Evolutionary conservation across 106 monocot genomes (phyloP), one percentile per base, ranked within the genome.

Genomic region (Phalaenopsis aphrodite): DNA sequence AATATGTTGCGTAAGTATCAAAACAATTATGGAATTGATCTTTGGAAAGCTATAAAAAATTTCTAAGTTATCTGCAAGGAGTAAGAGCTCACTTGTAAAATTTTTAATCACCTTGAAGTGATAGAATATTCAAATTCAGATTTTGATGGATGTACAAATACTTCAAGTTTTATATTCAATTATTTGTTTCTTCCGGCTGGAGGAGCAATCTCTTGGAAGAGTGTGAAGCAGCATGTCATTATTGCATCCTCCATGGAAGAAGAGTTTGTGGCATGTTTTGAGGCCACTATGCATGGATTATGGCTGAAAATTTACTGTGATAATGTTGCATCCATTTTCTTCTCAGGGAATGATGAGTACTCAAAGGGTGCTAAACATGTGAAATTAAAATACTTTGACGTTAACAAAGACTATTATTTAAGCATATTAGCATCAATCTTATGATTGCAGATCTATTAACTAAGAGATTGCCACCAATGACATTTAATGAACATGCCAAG

Each of bases 51-150:
- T 45, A 45, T 6, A 0, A 45, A 45, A 45, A 45, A 45, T 0
- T 45, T 45, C 6, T 45, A 45, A 4, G 43, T 4, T 4, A 45
- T 45, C 3, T 4, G 41, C 41, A 74, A 74, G 11, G 38, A 39
- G 9, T 42, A 41, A 3, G 18, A 42, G 74, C 4, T 41, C 74
- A 74, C 74, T 74, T 74, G 42, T 74, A 37, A 17, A 17, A 74
- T 39, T 15, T 74, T 3, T 39, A 8, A 74, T 74, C 39, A 74
- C 2, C 39, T 74, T 41, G 74, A 74, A 41, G 41, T 74, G 41
- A 74, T 74, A 42, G 39, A 3, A 42, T 74, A 74, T 74, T 30
- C 74, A 41, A 8, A 74, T 74, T 74, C 74, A 74, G 39, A 74
- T 42, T 74, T 74, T 74, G 39, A 3, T 74, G 3, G 39, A 74